Conservation (phyloP, 257 asterid genomes). For the Oldenlandia corymbosa region DNA sequence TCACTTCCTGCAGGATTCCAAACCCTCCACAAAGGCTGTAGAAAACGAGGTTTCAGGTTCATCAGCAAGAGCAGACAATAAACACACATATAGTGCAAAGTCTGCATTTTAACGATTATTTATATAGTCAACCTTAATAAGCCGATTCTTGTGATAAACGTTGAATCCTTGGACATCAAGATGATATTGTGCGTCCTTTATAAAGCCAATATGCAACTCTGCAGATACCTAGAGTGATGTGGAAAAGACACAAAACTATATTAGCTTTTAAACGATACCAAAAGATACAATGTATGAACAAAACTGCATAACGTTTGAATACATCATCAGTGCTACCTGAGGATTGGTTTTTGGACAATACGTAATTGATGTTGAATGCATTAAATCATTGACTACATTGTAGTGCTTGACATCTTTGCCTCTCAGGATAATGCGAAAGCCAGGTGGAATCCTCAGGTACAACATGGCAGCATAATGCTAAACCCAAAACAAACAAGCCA, state of each 20-base stretch:
- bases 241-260: background rate
- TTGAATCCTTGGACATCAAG: conserved; percentile 88
- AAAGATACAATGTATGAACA: no score
- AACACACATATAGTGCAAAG: background rate
- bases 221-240: conserved; percentile 37
- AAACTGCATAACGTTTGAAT: conserved; percentile 34
- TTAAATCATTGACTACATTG: conserved; percentile 44
- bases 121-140: conserved; percentile 45
- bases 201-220: conserved; percentile 54
- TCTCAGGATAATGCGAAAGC: conserved; percentile 53
- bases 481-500: background rate
- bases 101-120: background rate
- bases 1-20: conserved; percentile 90
- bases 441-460: conserved; percentile 50
- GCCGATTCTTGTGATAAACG: conserved; percentile 77
- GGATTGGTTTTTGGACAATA: conserved; percentile 46
- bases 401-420: conserved; percentile 60
- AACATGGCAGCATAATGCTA: conserved; percentile 75
- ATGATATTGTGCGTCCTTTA: conserved; percentile 62
- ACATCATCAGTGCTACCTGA: conserved; percentile 31
- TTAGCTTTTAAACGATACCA: background rate
- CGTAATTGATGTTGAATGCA: conserved; percentile 18
- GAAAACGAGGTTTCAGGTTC: background rate
- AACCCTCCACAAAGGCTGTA: conserved; percentile 87
- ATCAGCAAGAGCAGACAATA: background rate